Percentiles rank a stretch among this genome's conserved stretches.
Conservation (phyloP, 129 eudicot genomes). For the Arctium lappa region DNA sequence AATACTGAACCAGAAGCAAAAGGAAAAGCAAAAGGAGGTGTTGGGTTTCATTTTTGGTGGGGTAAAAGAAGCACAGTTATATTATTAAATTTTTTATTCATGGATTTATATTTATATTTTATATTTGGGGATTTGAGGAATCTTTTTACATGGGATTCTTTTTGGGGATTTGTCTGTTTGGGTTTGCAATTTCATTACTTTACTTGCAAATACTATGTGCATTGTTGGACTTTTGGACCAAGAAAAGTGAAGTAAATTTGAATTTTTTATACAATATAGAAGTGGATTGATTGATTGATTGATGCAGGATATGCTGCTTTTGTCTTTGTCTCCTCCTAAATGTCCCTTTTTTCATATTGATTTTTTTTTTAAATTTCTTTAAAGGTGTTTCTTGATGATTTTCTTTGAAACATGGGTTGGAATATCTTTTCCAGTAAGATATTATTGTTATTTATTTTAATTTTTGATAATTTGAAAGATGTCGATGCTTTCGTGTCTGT, state of each 20-base stretch:
- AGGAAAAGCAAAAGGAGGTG: neutral
- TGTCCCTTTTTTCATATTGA: slow-evolving; percentile 3
- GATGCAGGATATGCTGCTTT: slow-evolving; percentile 24
- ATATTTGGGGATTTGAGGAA: slow-evolving; percentile 39
- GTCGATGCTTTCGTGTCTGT: neutral
- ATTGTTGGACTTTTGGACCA: slow-evolving; percentile 41
- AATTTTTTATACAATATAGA: slow-evolving; percentile 29
- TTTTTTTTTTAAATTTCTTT: slow-evolving; percentile 13
- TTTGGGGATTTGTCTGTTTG: slow-evolving; percentile 40
- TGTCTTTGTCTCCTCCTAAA: slow-evolving; percentile 36
- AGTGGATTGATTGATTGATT: slow-evolving; percentile 27
- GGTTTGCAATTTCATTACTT: slow-evolving; percentile 31
- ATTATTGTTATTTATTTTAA: neutral
- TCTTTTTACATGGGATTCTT: slow-evolving; percentile 43
- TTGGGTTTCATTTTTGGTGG: slow-evolving; percentile 34
- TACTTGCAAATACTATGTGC: slow-evolving; percentile 29
- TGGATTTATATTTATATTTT: slow-evolving; percentile 13
- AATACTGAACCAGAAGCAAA: neutral
- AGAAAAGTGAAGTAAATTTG: slow-evolving; percentile 31
- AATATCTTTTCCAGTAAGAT: slow-evolving; percentile 30
- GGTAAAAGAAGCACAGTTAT: neutral
- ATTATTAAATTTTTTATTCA: slow-evolving; percentile 39
- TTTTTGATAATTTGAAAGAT: neutral
- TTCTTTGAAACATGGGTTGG: slow-evolving; percentile 31
- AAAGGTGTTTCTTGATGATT: slow-evolving; percentile 28